A percentile compares a stretch with the other conserved stretches of the same genome.
Conservation (phyloP, 495 filamentous ascomycete genomes). For the Hypoxylon fuscum region DNA sequence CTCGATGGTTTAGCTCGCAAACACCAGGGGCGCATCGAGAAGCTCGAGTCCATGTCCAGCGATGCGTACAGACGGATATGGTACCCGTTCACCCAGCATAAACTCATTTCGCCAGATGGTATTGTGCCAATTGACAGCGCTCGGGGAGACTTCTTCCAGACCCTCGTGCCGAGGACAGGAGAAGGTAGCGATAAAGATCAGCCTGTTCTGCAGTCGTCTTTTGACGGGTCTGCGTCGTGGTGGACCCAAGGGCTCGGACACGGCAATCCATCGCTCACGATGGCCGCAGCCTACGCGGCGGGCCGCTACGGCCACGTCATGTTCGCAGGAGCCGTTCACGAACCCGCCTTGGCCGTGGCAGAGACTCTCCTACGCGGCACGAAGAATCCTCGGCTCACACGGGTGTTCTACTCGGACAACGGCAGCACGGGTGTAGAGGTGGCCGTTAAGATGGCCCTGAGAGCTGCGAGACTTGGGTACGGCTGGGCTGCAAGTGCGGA, state of each 20-base stretch:
- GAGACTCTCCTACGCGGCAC: constrained; percentile 64
- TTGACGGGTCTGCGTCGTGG: constrained; percentile 84
- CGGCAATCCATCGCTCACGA: constrained; percentile 69
- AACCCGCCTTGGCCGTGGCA: constrained; percentile 73
- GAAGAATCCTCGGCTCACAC: constrained; percentile 66
- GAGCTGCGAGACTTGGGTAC: constrained; percentile 69
- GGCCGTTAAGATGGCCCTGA: constrained; percentile 80
- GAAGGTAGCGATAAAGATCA: constrained; percentile 9
- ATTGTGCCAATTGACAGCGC: constrained; percentile 80
- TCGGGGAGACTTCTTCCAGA: constrained; percentile 77
- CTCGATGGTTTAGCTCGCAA: constrained; percentile 57
- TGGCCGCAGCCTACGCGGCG: constrained; percentile 78
- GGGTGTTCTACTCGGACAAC: constrained; percentile 82
- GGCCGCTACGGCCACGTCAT: constrained; percentile 88
- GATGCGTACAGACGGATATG: constrained; percentile 70
- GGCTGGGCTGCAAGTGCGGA: constrained; percentile 63
- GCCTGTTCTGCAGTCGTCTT: constrained; percentile 64
- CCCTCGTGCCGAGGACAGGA: constrained; percentile 40
- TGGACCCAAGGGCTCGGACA: constrained; percentile 88
- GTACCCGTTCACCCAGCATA: constrained; percentile 85
- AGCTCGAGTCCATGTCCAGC: constrained; percentile 65
- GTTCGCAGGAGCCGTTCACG: constrained; percentile 77
- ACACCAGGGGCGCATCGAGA: constrained; percentile 61
- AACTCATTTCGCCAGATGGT: constrained; percentile 62
- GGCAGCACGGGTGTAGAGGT: constrained; percentile 83